phyloP scores from a whole-genome alignment of 805 yeast genomes.

The Ogataea nonfermentans region DNA sequence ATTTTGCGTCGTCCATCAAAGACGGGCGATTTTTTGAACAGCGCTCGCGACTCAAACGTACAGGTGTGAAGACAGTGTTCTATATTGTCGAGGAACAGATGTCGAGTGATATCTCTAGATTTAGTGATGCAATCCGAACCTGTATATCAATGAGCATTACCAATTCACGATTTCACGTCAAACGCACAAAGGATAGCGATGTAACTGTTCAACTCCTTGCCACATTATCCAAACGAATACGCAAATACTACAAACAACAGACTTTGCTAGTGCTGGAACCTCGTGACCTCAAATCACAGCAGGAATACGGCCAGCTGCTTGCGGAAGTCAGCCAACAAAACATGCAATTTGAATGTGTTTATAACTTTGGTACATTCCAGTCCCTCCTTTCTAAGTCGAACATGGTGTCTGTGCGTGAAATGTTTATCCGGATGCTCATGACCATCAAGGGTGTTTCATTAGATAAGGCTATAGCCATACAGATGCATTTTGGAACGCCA shows the following conservation, averaged over 20 bases:
- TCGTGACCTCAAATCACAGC: slow-evolving; percentile 45
- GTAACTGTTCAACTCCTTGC: slow-evolving; percentile 66
- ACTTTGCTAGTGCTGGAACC: slow-evolving; percentile 53
- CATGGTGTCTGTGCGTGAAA: slow-evolving; percentile 68
- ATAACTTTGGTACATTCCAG: slow-evolving; percentile 56
- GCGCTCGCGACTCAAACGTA: slow-evolving; percentile 66
- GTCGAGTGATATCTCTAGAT: slow-evolving; percentile 41
- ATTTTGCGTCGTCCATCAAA: slow-evolving; percentile 72
- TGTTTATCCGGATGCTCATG: slow-evolving; percentile 75
- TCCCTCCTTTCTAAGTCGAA: slow-evolving; percentile 67
- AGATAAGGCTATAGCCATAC: slow-evolving; percentile 82
- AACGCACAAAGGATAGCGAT: slow-evolving; percentile 67
- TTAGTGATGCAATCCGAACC: slow-evolving; percentile 70
- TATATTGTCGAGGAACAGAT: slow-evolving; percentile 80
- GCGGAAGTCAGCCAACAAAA: slow-evolving; percentile 37
- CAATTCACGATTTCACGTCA: slow-evolving; percentile 62
- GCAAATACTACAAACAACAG: slow-evolving; percentile 36
- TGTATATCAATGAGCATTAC: slow-evolving; percentile 70
- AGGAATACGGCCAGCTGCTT: slow-evolving; percentile 45
- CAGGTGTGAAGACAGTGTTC: slow-evolving; percentile 64
- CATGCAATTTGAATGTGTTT: slow-evolving; percentile 39
- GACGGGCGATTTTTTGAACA: slow-evolving; percentile 93
- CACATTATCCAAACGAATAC: slow-evolving; percentile 46
- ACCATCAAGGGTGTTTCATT: slow-evolving; percentile 76
- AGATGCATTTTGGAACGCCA: slow-evolving; percentile 70